phyloP scores from a whole-genome alignment of 805 yeast genomes.

The Metschnikowia bowlesiae region DNA sequence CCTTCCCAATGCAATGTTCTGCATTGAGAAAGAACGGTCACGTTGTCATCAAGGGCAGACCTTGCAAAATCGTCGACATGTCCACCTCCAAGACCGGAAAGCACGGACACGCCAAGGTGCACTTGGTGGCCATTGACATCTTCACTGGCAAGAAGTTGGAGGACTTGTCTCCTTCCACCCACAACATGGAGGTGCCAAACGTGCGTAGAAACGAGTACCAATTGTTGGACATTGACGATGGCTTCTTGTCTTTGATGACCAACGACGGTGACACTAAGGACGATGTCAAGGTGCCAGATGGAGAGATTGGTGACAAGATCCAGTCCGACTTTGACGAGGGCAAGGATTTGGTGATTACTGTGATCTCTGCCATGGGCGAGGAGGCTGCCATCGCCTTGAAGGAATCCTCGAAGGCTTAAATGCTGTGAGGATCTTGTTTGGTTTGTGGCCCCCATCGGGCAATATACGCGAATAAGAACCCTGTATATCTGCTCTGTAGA shows the following conservation, averaged over 20 bases:
- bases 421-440: slow-evolving; percentile 14
- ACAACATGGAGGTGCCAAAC: slow-evolving; percentile 99
- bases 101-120: slow-evolving; percentile 99
- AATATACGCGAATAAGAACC: slow-evolving; percentile 8
- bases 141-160: slow-evolving; percentile 99
- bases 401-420: slow-evolving; percentile 82
- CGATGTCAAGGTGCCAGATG: slow-evolving; percentile 97
- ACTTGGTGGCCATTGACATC: slow-evolving; percentile 97
- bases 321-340: slow-evolving; percentile 95
- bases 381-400: slow-evolving; percentile 98
- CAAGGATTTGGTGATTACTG: slow-evolving; percentile 94
- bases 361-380: slow-evolving; percentile 98
- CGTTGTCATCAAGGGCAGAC: slow-evolving; percentile 98
- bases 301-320: slow-evolving; percentile 92
- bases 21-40: slow-evolving; percentile 99
- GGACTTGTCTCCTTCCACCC: slow-evolving; percentile 99
- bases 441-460: slow-evolving; percentile 7
- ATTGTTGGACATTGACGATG: slow-evolving; percentile 97
- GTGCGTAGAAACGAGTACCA: slow-evolving; percentile 94
- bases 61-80: slow-evolving; percentile 99
- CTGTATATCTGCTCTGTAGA: neutral
- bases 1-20: slow-evolving; percentile 99
- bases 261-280: slow-evolving; percentile 98
- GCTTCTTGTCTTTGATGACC: slow-evolving; percentile 95
- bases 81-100: slow-evolving; percentile 99